These are phyloP conservation scores for Allium fistulosum DNA, from an alignment of 106 monocot genomes.

Conservation along the genomic window DNA sequence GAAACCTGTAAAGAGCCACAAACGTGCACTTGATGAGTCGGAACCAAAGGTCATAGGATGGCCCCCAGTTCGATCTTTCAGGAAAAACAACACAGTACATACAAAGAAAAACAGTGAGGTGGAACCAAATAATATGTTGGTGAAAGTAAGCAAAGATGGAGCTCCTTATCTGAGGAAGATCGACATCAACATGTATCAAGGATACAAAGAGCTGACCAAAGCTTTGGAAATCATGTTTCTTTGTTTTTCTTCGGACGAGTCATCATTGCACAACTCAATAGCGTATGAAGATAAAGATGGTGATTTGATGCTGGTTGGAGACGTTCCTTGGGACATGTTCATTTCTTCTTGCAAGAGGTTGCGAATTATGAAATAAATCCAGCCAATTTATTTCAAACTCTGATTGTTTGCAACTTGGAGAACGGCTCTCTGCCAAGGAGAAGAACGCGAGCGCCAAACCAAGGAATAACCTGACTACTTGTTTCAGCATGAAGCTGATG, in stretches of 20 bases:
- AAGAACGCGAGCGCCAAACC: too few relatives aligned
- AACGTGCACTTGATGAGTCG: neutral
- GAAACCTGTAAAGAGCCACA: neutral
- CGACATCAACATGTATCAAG: slow-evolving; percentile 54
- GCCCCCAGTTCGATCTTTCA: neutral
- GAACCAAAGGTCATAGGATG: neutral
- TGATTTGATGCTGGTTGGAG: slow-evolving; percentile 39
- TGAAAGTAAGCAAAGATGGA: slow-evolving; percentile 97
- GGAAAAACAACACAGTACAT: neutral
- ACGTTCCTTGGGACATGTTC: slow-evolving; percentile 36
- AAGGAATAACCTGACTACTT: too few relatives aligned
- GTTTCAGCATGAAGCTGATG: too few relatives aligned
- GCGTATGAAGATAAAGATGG: slow-evolving; percentile 39
- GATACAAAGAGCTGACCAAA: slow-evolving; percentile 64
- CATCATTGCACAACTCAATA: slow-evolving; percentile 9
- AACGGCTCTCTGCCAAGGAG: too few relatives aligned
- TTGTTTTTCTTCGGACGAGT: slow-evolving; percentile 23
- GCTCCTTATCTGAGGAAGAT: slow-evolving; percentile 89
- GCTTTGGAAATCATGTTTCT: slow-evolving; percentile 71
- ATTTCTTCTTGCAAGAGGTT: slow-evolving; percentile 22
- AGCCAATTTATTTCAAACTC: too few relatives aligned
- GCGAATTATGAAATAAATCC: slow-evolving; percentile 12
- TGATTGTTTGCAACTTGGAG: too few relatives aligned
- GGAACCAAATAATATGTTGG: slow-evolving; percentile 10
- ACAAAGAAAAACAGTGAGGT: too few relatives aligned